Base-by-base conservation (phyloP, 2,329 filamentous ascomycete species). In the Aspergillus hortae region DNA sequence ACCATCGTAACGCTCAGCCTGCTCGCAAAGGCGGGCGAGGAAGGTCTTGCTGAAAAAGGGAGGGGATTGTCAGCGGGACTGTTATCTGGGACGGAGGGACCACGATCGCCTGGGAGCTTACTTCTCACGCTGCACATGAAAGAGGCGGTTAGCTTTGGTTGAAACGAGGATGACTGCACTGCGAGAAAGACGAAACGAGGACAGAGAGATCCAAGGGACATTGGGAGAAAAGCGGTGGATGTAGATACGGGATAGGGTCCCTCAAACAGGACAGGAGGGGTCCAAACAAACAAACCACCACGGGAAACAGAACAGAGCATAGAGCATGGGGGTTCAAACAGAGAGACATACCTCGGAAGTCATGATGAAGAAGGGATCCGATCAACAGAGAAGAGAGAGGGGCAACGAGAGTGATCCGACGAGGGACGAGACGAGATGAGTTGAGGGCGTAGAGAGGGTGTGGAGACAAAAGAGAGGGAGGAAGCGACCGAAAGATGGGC, bases 1-100 rank as follows among this genome's bases (percentile, higher is more conserved):
- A 85, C 83, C 94, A 92, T 99, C 92, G 81, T 99, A 99, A 75
- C 92, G 92, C 85, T 97, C 94, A 75, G 94, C 94, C 87, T 99
- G 94, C 89, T 97, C 94, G 84, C 94, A 97, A 75, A 99, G 91
- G 82, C 94, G 88, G 78, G 94, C 94, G 77, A 97, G 90, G 85
- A 97, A 97, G 74, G 94, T 97, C 88, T 97, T 97, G 88, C 91
- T 96, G 76, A 74, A 60, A 47, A 35, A 58, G 46, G 52, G 44
- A 58, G 59, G 54, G 51, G 55, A 42, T 6, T 52, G 69, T 79
- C 64, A 79, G 70, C 67, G 53, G 43, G 49, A 45, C 51, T 62
- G 56, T 60, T 49, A 58, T 52, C 48, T 46, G 45, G 43, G 48
- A 41, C 30, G 46, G 48, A 53, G 52, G 44, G 58, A 54, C 40